phyloP scores from a whole-genome alignment of 2,329 filamentous ascomycete genomes.

The Aspergillus pseudoglaucus region DNA sequence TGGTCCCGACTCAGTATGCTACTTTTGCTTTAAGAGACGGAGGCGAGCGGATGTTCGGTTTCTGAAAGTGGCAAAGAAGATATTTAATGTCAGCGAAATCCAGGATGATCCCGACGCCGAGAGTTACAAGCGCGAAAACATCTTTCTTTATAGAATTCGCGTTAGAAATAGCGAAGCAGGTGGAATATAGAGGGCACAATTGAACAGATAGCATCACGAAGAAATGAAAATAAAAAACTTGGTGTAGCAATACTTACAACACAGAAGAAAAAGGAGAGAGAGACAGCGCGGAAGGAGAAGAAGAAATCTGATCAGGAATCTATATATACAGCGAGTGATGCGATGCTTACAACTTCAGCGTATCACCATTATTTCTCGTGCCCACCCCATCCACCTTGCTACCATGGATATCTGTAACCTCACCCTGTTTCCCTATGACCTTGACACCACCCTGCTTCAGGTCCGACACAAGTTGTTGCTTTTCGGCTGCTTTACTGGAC shows the following conservation, averaged over 20 bases:
- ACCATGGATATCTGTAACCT: constrained; percentile 76
- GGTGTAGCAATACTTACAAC: too few relatives aligned
- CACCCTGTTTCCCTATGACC: constrained; percentile 85
- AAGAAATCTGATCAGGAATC: background rate
- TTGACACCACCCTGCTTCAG: constrained; percentile 82
- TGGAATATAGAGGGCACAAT: background rate
- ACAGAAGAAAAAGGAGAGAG: background rate
- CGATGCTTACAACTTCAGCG: constrained; percentile 28
- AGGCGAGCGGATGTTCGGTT: constrained; percentile 73
- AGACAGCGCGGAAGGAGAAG: background rate
- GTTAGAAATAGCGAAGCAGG: constrained; percentile 13
- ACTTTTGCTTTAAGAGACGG: constrained; percentile 94
- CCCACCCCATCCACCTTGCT: constrained; percentile 55
- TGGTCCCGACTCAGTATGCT: constrained; percentile 58
- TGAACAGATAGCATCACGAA: background rate
- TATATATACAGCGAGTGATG: background rate
- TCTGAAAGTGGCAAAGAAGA: constrained; percentile 62
- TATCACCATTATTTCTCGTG: constrained; percentile 22
- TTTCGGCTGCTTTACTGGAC: constrained; percentile 36
- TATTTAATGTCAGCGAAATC: constrained; percentile 58
- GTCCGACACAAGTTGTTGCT: constrained; percentile 55
- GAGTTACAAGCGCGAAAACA: constrained; percentile 31
- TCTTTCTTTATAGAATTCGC: constrained; percentile 34
- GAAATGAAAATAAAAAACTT: too few relatives aligned
- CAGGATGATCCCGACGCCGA: constrained; percentile 46